These are phyloP conservation scores for Vitis rotundifolia DNA, from an alignment of 164 flowering plant species.

Conservation along the genomic window DNA sequence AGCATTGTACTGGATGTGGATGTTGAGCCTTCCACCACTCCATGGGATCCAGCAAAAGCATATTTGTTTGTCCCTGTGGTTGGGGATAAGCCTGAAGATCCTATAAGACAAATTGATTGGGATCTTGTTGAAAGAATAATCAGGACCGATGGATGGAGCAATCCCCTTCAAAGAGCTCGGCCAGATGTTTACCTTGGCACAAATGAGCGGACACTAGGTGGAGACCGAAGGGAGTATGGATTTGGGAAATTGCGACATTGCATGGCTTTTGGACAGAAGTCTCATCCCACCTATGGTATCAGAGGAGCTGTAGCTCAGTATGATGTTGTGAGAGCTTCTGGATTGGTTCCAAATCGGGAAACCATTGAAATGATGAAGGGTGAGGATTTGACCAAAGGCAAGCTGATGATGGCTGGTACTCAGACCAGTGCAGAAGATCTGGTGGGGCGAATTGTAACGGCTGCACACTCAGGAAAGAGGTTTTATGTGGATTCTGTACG, in stretches of 20 bases:
- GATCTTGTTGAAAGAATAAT: slow-evolving; percentile 56
- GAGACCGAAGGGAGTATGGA: slow-evolving; percentile 96
- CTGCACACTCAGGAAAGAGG: slow-evolving; percentile 99
- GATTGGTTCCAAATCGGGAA: slow-evolving; percentile 69
- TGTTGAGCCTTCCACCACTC: slow-evolving; percentile 96
- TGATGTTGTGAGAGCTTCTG: slow-evolving; percentile 92
- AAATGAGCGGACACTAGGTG: slow-evolving; percentile 92
- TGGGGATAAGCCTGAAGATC: slow-evolving; percentile 50
- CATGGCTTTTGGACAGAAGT: slow-evolving; percentile 83
- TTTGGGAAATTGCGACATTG: slow-evolving; percentile 93
- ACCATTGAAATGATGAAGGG: slow-evolving; percentile 22
- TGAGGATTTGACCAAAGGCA: slow-evolving; percentile 38
- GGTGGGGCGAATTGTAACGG: slow-evolving; percentile 89
- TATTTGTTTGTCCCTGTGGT: slow-evolving; percentile 85
- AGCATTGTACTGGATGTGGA: slow-evolving; percentile 98
- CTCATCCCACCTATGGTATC: slow-evolving; percentile 96
- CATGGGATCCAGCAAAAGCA: slow-evolving; percentile 99
- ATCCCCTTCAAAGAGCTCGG: slow-evolving; percentile 95
- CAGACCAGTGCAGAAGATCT: slow-evolving; percentile 53
- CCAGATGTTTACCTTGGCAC: slow-evolving; percentile 99
- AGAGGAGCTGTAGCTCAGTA: slow-evolving; percentile 96
- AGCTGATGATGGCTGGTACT: slow-evolving; percentile 80
- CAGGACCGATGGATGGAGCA: slow-evolving; percentile 74
- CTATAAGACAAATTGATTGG: slow-evolving; percentile 75
- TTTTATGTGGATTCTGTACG: slow-evolving; percentile 93